Conservation (phyloP, 2,329 filamentous ascomycete species). For the Diaporthe citrichinensis region DNA sequence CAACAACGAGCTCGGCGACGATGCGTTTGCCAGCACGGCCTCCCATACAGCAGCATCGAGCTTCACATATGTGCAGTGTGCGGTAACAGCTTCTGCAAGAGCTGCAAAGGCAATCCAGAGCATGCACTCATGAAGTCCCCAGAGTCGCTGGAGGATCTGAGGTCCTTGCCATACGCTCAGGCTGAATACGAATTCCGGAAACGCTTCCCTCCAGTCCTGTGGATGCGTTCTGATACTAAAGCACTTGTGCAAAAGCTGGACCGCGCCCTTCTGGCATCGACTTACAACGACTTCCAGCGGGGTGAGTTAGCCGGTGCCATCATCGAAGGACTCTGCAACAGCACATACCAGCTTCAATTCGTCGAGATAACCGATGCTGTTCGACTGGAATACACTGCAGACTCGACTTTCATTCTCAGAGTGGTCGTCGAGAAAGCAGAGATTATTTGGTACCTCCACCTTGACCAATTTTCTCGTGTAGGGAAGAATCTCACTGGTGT, state of each 20-base stretch:
- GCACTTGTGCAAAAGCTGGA: background rate
- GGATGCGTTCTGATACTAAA: constrained; percentile 9
- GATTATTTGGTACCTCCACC: constrained; percentile 37
- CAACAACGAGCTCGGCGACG: constrained; percentile 48
- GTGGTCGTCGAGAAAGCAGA: constrained; percentile 30
- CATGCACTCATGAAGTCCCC: constrained; percentile 48
- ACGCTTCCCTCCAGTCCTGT: constrained; percentile 36
- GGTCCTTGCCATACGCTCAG: constrained; percentile 21
- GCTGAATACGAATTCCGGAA: constrained; percentile 31
- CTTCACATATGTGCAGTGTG: constrained; percentile 51
- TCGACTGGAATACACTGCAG: constrained; percentile 39
- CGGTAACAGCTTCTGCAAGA: constrained; percentile 53
- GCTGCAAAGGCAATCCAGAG: constrained; percentile 56
- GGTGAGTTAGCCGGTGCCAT: constrained; percentile 9
- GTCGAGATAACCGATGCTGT: constrained; percentile 38
- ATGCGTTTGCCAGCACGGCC: constrained; percentile 53
- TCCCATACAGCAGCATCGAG: constrained; percentile 40
- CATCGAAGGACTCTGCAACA: constrained; percentile 31
- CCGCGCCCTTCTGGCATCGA: background rate
- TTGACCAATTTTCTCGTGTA: constrained; percentile 32
- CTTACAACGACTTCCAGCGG: background rate
- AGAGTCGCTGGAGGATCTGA: constrained; percentile 25
- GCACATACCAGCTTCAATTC: constrained; percentile 35
- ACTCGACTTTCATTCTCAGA: constrained; percentile 35
- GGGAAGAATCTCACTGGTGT: background rate